Evolutionary conservation across 2,329 filamentous ascomycete genomes (phyloP).

Genomic region (Neofusicoccum ribis): DNA sequence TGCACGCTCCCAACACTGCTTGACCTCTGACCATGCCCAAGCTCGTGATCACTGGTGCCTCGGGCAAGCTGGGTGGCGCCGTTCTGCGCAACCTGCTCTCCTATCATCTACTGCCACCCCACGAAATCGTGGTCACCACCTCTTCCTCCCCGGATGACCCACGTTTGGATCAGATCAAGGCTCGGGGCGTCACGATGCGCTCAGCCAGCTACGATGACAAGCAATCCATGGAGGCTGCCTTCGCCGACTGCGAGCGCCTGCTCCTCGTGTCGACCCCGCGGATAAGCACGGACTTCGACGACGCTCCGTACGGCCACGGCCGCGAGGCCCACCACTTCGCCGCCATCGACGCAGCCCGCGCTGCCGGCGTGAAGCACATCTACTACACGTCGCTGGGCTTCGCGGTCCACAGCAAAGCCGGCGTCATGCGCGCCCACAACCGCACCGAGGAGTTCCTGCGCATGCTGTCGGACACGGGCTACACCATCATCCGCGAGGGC

Average conservation of each 20-base stretch:
- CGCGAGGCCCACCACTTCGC: constrained; percentile 47
- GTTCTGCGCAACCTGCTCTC: constrained; percentile 45
- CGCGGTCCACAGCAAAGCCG: constrained; percentile 39
- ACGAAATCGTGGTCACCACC: constrained; percentile 40
- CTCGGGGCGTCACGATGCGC: constrained; percentile 37
- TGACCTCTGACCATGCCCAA: not conserved
- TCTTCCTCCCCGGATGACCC: constrained; percentile 22
- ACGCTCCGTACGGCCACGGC: constrained; percentile 43
- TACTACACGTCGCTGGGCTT: constrained; percentile 51
- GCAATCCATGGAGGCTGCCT: constrained; percentile 27
- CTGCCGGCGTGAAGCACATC: constrained; percentile 45
- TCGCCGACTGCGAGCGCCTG: constrained; percentile 41
- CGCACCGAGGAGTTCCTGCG: constrained; percentile 45
- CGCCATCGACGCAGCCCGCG: constrained; percentile 44
- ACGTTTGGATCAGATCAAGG: constrained; percentile 32
- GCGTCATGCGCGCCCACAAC: constrained; percentile 50
- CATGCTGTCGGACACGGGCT: constrained; percentile 27
- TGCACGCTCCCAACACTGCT: not conserved
- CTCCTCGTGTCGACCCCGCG: constrained; percentile 48
- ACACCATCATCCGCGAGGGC: constrained; percentile 46
- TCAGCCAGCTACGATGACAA: constrained; percentile 24
- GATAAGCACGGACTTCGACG: constrained; percentile 46
- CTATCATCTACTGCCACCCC: constrained; percentile 39
- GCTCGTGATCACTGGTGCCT: constrained; percentile 46
- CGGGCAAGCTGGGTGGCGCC: constrained; percentile 48